phyloP scores from a whole-genome alignment of 768 basidiomycete species.

The Boletellus emodensis region DNA sequence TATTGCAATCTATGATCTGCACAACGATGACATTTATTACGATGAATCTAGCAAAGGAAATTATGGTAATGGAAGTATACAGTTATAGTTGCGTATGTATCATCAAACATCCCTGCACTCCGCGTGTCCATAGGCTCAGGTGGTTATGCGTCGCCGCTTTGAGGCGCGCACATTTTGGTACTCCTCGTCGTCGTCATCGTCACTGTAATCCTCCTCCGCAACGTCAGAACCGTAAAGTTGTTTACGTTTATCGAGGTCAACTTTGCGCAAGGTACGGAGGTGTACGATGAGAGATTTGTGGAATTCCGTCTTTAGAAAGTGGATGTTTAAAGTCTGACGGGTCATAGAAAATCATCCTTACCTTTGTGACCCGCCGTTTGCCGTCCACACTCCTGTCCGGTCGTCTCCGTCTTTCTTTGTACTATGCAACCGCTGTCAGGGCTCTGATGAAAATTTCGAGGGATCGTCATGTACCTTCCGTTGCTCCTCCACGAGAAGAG shows the following conservation, averaged over 20 bases:
- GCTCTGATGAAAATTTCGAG: not conserved
- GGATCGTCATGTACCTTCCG: constrained; percentile 49
- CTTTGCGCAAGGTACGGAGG: constrained; percentile 58
- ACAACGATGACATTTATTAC: constrained; percentile 23
- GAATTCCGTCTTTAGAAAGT: constrained; percentile 55
- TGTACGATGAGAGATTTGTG: constrained; percentile 56
- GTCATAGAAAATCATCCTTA: constrained; percentile 25
- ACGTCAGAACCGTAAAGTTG: constrained; percentile 40
- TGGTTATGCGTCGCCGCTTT: constrained; percentile 30
- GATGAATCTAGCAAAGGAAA: constrained; percentile 27
- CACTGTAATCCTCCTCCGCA: constrained; percentile 34
- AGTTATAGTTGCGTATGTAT: constrained; percentile 25
- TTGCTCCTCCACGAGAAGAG: constrained; percentile 61
- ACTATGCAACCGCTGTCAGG: constrained; percentile 35
- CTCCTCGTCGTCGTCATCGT: constrained; percentile 34
- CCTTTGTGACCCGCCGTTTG: constrained; percentile 58
- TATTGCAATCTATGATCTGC: constrained; percentile 11
- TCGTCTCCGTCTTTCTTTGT: constrained; percentile 58
- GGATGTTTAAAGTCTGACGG: not conserved
- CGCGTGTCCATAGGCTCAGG: constrained; percentile 21
- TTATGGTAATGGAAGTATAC: constrained; percentile 27
- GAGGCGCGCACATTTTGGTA: constrained; percentile 28
- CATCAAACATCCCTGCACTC: constrained; percentile 13
- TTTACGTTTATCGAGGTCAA: constrained; percentile 50
- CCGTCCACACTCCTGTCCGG: constrained; percentile 44